phyloP scores from a whole-genome alignment of 2,329 filamentous ascomycete genomes.

The Onygena corvina region DNA sequence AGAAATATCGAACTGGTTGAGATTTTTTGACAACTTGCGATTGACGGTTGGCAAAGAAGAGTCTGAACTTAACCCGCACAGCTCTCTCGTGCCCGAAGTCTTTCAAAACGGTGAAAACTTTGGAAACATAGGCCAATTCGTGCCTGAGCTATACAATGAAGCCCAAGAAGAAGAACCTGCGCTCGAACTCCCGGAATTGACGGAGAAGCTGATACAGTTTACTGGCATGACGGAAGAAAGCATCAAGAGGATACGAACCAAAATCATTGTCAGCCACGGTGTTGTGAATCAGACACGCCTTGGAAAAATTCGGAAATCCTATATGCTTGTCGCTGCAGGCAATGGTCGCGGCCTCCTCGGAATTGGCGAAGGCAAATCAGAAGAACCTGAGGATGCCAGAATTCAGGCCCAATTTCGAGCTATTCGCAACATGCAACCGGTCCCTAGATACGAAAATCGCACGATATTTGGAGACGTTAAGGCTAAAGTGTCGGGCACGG shows the following conservation, averaged over 20 bases:
- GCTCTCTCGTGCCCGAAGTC: slow-evolving; percentile 40
- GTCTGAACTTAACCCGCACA: slow-evolving; percentile 39
- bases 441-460: slow-evolving; percentile 77
- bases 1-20: slow-evolving; percentile 32
- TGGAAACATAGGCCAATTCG: slow-evolving; percentile 11
- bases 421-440: slow-evolving; percentile 84
- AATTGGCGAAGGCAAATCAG: slow-evolving; percentile 79
- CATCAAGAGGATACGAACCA: slow-evolving; percentile 48
- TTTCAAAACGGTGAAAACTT: slow-evolving; percentile 34
- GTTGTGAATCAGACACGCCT: slow-evolving; percentile 92
- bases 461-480: slow-evolving; percentile 80
- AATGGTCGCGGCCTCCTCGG: slow-evolving; percentile 78
- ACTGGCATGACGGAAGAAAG: slow-evolving; percentile 39
- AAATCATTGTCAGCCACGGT: slow-evolving; percentile 58
- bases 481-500: slow-evolving; percentile 75
- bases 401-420: slow-evolving; percentile 67
- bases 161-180: slow-evolving; percentile 20
- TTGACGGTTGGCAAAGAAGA: slow-evolving; percentile 41
- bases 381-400: slow-evolving; percentile 55
- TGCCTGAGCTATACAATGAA: slow-evolving; percentile 20
- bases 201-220: slow-evolving; percentile 43
- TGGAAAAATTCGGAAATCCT: slow-evolving; percentile 73
- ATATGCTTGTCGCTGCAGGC: slow-evolving; percentile 69
- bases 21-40: slow-evolving; percentile 37
- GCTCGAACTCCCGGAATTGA: slow-evolving; percentile 14